A percentile compares a stretch with the other conserved stretches of the same genome.
Evolutionary conservation across 208 protist genomes (phyloP).

Genomic region (Porcisia hertigi): DNA sequence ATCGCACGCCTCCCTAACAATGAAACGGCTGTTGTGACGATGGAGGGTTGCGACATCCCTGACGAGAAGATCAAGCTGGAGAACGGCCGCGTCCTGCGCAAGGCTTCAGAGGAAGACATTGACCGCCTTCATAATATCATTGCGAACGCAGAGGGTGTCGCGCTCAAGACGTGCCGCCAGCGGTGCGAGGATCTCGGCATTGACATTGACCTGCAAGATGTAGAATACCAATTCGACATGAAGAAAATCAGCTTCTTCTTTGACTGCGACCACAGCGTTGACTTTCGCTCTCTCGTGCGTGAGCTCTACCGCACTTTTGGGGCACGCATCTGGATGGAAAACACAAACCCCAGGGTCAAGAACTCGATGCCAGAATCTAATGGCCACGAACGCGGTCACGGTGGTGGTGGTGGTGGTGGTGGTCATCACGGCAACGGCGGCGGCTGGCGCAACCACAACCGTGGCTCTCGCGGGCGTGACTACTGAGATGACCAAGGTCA

Average conservation of each 20-base stretch:
- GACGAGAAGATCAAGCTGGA: constrained; percentile 81
- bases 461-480: constrained; percentile 22
- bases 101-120: constrained; percentile 72
- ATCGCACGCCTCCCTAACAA: constrained; percentile 44
- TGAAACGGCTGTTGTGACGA: constrained; percentile 47
- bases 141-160: constrained; percentile 74
- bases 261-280: constrained; percentile 84
- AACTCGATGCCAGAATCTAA: constrained; percentile 70
- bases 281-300: constrained; percentile 87
- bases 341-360: constrained; percentile 86
- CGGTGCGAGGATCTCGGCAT: constrained; percentile 81
- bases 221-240: constrained; percentile 93
- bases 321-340: constrained; percentile 93
- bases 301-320: constrained; percentile 91
- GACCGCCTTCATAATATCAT: constrained; percentile 80
- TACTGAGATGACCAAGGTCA: constrained; percentile 10
- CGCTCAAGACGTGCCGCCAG: constrained; percentile 86
- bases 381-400: constrained; percentile 34
- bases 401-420: constrained; percentile 2
- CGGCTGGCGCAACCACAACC: constrained; percentile 34
- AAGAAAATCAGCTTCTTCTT: constrained; percentile 95
- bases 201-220: constrained; percentile 78
- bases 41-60: constrained; percentile 71
- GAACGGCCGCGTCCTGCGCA: constrained; percentile 69
- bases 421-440: constrained; percentile 19